Evolutionary conservation across 2,329 filamentous ascomycete genomes (phyloP).

Genomic region (Metarhizium brunneum): DNA sequence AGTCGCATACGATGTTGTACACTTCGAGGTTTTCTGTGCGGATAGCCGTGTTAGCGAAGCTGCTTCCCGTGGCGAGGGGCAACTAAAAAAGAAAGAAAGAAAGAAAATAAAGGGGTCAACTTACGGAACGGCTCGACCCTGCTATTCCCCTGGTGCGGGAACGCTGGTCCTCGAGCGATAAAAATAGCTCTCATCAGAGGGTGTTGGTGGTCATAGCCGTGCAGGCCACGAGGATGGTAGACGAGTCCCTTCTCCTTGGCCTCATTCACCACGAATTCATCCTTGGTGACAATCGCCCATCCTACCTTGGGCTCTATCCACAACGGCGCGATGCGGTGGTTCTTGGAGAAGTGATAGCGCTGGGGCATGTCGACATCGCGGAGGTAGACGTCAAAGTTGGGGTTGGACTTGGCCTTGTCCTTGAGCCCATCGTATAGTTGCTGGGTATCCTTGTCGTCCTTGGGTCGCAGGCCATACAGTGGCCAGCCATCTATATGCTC

Average conservation of each 20-base stretch:
- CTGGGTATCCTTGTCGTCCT: slow-evolving; percentile 55
- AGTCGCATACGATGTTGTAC: slow-evolving; percentile 91
- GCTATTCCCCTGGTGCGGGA: slow-evolving; percentile 76
- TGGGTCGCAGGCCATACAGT: slow-evolving; percentile 77
- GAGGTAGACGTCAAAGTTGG: slow-evolving; percentile 79
- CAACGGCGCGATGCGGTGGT: slow-evolving; percentile 81
- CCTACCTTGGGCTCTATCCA: slow-evolving; percentile 92
- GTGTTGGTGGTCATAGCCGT: slow-evolving; percentile 92
- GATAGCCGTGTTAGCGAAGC: neutral
- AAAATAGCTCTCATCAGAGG: slow-evolving; percentile 96
- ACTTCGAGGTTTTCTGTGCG: slow-evolving; percentile 78
- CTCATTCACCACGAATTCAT: slow-evolving; percentile 64
- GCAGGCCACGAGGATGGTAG: slow-evolving; percentile 76
- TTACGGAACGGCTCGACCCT: slow-evolving; percentile 73
- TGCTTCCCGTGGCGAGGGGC: too few relatives aligned
- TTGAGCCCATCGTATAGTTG: slow-evolving; percentile 54
- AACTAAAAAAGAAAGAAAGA: neutral
- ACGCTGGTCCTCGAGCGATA: slow-evolving; percentile 82
- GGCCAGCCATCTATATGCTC: slow-evolving; percentile 92
- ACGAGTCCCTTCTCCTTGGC: slow-evolving; percentile 53
- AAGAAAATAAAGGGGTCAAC: slow-evolving; percentile 22
- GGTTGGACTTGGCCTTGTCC: slow-evolving; percentile 48
- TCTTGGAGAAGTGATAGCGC: slow-evolving; percentile 83
- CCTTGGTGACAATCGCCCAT: slow-evolving; percentile 79
- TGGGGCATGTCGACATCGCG: slow-evolving; percentile 82